phyloP scores from a whole-genome alignment of 2,329 filamentous ascomycete genomes.

The Graphilbum sp. region DNA sequence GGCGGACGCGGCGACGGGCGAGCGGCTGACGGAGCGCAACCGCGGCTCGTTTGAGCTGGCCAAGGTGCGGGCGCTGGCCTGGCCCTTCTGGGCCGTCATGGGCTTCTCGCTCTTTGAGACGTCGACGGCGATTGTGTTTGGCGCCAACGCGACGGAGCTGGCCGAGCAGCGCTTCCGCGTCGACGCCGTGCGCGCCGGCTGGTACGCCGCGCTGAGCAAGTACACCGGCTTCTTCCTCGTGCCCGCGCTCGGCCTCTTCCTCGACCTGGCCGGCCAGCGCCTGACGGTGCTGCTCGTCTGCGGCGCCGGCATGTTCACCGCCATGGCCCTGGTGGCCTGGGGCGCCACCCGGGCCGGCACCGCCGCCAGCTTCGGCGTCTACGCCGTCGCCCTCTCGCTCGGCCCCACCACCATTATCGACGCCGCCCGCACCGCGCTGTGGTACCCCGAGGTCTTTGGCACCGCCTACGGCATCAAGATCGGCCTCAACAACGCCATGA shows the following conservation, averaged over 20 bases:
- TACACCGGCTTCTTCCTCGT: slow-evolving; percentile 43
- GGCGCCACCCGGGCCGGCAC: slow-evolving; percentile 31
- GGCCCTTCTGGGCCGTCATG: slow-evolving; percentile 41
- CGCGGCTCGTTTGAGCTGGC: slow-evolving; percentile 35
- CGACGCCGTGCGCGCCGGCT: slow-evolving; percentile 37
- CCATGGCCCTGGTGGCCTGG: slow-evolving; percentile 39
- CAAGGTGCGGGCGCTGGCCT: slow-evolving; percentile 40
- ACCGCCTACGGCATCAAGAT: slow-evolving; percentile 44
- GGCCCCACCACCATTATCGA: slow-evolving; percentile 45
- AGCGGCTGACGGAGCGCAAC: slow-evolving; percentile 41
- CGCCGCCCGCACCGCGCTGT: slow-evolving; percentile 41
- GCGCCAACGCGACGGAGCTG: slow-evolving; percentile 42
- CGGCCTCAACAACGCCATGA: slow-evolving; percentile 47
- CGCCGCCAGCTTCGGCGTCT: slow-evolving; percentile 42
- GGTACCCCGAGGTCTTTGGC: slow-evolving; percentile 29
- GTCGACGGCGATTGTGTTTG: slow-evolving; percentile 35
- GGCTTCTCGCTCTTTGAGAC: slow-evolving; percentile 42
- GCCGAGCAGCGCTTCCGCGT: slow-evolving; percentile 42
- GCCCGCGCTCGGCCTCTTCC: slow-evolving; percentile 26
- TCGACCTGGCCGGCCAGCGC: slow-evolving; percentile 24
- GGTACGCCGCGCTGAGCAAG: slow-evolving; percentile 40
- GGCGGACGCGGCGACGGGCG: slow-evolving; percentile 38
- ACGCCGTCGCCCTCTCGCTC: slow-evolving; percentile 35
- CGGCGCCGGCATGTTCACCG: slow-evolving; percentile 30
- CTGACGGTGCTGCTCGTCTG: slow-evolving; percentile 21